Evolutionary conservation across 2,329 filamentous ascomycete species (phyloP), one percentile per base, ranked within the genome.

Genomic region (Epicoccum nigrum): DNA sequence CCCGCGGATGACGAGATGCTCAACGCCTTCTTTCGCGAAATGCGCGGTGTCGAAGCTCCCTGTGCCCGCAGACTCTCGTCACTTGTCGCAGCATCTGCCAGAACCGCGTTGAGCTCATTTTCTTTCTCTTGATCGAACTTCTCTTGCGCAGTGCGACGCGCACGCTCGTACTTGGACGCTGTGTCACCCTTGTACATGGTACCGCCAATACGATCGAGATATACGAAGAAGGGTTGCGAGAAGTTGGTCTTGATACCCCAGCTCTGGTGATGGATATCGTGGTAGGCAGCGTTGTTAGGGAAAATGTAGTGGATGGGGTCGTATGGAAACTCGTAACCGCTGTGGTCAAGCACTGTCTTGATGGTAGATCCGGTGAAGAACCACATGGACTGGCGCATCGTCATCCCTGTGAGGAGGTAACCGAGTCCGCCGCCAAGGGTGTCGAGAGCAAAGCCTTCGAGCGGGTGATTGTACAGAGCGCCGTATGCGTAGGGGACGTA

Each of bases 221-320:
- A 92, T 39, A 89, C 97, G 77, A 97, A 97, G 77, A 92, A 95
- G 3, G 90, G 90, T 74, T 95, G 90, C 4, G 87, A 88, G 73
- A 91, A 95, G 76, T 95, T 95, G 59, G 88, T 89, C 83, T 97
- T 99, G 81, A 99, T 96, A 50, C 94, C 94, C 92, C 93, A 97
- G 75, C 90, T 95, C 76, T 99, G 94, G 77, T 99, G 94, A 76
- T 99, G 94, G 52, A 99, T 93, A 69, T 99, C 94, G 70, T 99
- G 94, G 75, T 97, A 99, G 28, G 87, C 88, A 20, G 94, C 93
- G 64, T 97, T 97, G 80, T 99, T 97, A 72, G 89, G 89, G 35
- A 92, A 96, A 55, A 97, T 81, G 69, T 88, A 86, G 80, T 97
- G 92, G 45, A 97, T 80, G 2, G 93, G 93, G 73, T 99, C 94